phyloP scores from a whole-genome alignment of 805 yeast species.

The Wickerhamiella shivajii region DNA sequence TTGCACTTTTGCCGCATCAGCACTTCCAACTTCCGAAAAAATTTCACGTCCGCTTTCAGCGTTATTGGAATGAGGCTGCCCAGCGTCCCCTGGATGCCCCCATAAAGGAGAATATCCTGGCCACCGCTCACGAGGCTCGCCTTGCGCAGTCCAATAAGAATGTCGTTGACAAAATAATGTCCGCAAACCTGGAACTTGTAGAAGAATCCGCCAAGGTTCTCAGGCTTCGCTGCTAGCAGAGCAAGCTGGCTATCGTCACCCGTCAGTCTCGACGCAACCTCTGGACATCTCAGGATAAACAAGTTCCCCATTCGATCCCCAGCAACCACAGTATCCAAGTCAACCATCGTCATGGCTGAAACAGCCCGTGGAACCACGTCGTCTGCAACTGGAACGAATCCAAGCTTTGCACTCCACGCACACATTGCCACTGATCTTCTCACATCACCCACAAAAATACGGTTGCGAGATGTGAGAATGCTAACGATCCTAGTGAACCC shows the following conservation, averaged over 20 bases:
- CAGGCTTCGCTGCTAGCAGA: constrained; percentile 23
- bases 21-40: constrained; percentile 41
- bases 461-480: constrained; percentile 38
- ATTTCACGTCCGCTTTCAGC: constrained; percentile 45
- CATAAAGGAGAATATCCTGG: constrained; percentile 47
- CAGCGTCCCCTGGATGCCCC: constrained; percentile 70
- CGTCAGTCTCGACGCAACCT: constrained; percentile 32
- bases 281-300: constrained; percentile 48
- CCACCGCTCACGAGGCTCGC: constrained; percentile 48
- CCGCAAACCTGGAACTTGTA: constrained; percentile 35
- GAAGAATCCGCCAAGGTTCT: constrained; percentile 31
- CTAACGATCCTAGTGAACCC: constrained; percentile 37
- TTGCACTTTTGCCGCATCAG: constrained; percentile 20
- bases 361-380: constrained; percentile 57
- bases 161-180: constrained; percentile 57
- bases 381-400: constrained; percentile 50
- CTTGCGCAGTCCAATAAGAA: constrained; percentile 44
- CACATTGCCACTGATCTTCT: constrained; percentile 49
- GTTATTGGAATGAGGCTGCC: constrained; percentile 60
- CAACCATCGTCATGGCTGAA: constrained; percentile 46
- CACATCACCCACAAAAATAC: constrained; percentile 61
- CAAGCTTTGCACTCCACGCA: constrained; percentile 30
- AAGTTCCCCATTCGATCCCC: constrained; percentile 84
- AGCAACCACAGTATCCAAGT: constrained; percentile 59
- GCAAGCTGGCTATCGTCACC: constrained; percentile 38